A percentile compares a stretch with the other conserved stretches of the same genome.
phyloP scores from a whole-genome alignment of 352 stramenopile genomes.

The Globisporangium cederbergense region DNA sequence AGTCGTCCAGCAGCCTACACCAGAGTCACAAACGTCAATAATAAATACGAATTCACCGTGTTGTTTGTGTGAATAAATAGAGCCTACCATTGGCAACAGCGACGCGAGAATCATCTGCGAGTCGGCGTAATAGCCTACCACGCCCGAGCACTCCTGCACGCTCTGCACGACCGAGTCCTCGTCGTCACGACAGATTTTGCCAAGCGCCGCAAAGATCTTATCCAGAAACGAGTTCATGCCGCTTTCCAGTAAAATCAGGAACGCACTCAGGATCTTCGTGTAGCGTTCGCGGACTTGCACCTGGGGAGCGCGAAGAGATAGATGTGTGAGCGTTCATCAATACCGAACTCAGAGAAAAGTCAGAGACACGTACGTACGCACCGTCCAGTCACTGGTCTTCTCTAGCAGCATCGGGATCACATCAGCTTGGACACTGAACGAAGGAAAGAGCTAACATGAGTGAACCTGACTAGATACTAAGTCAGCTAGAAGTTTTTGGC shows the following conservation, averaged over 20 bases:
- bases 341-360: background rate
- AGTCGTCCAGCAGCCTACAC: slow-evolving; percentile 45
- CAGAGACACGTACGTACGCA: slow-evolving; percentile 1
- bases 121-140: slow-evolving; percentile 73
- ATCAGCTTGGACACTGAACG: slow-evolving; percentile 37
- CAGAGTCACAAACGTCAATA: background rate
- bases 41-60: background rate
- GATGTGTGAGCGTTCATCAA: background rate
- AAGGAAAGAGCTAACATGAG: background rate
- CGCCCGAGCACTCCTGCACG: slow-evolving; percentile 55
- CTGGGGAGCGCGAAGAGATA: slow-evolving; percentile 10
- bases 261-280: slow-evolving; percentile 63
- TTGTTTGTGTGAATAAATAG: background rate
- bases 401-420: slow-evolving; percentile 60
- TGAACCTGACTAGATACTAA: background rate
- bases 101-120: slow-evolving; percentile 70
- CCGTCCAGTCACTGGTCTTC: slow-evolving; percentile 76
- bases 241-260: slow-evolving; percentile 62
- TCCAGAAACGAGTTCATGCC: slow-evolving; percentile 70
- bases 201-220: slow-evolving; percentile 66
- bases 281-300: slow-evolving; percentile 72
- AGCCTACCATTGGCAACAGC: slow-evolving; percentile 58
- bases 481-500: background rate
- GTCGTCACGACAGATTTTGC: slow-evolving; percentile 75
- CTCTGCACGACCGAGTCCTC: slow-evolving; percentile 58